Evolutionary conservation across 306 rosid genomes (phyloP), one percentile per base, ranked within the genome.

Genomic region (Gleditsia sinensis): DNA sequence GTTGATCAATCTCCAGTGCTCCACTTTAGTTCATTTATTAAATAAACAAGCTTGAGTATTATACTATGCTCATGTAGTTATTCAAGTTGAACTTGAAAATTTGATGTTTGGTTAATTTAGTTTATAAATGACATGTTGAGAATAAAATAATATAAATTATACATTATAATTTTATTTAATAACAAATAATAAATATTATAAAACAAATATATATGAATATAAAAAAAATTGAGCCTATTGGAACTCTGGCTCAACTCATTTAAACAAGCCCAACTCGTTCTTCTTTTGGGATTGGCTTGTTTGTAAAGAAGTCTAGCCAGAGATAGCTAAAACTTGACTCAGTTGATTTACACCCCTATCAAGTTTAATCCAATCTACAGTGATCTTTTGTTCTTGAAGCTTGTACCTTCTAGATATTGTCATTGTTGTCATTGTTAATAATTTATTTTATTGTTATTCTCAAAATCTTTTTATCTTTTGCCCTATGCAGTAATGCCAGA

Each of bases 401-500:
- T 27, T 56, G 6, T 13, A 16, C 19, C 27, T 56, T 56, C 10
- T 13, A 23, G 7, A 12, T 25, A 10, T 30, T 33, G 14, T 10
- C 6, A 4, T 51, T 51, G 23, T 28, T 30, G 2, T 36, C 34
- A 42, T 28, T 36, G 34, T 37, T 71, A 27, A 37, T 70, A 5
- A 43, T 73, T 6, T 5, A 63, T 25, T 27, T 70, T 43, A n/a
- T 17, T 6, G 17, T 51, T 45, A 13, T 23, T 24, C 17, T 63
- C 24, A 49, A n/a, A 36, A 34, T 12, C 48, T 19, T 61, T 61
- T 6, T 34, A 4, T 57, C 11, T 10, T 49, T 34, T 69, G 24
- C 64, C 55, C 10, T 23, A 50, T 82, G 74, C 94, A 87, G 94
- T 61, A 30, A 55, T 82, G 74, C 97, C 94, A 2, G 88, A 87